These are phyloP conservation scores for Penicillium olsonii DNA, from an alignment of 2,329 filamentous ascomycete genomes.

Conservation along the genomic window DNA sequence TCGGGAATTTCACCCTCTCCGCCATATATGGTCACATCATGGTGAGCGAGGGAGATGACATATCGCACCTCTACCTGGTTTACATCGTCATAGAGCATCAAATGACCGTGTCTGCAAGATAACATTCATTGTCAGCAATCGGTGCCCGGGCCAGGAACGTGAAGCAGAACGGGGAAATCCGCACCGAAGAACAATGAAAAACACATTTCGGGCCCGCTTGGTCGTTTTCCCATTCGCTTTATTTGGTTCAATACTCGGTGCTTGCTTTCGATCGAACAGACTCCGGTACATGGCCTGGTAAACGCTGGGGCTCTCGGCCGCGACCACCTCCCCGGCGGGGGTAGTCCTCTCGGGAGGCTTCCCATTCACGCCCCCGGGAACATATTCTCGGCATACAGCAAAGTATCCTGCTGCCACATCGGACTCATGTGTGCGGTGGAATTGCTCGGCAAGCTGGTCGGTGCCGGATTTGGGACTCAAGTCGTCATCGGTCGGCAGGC, in stretches of 20 bases:
- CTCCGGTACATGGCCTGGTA: slow-evolving; percentile 98
- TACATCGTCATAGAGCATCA: slow-evolving; percentile 97
- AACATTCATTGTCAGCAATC: slow-evolving; percentile 17
- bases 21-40: slow-evolving; percentile 77
- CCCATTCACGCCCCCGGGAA: slow-evolving; percentile 86
- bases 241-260: slow-evolving; percentile 55
- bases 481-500: slow-evolving; percentile 65
- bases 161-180: slow-evolving; percentile 23
- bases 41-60: slow-evolving; percentile 88
- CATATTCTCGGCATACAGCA: slow-evolving; percentile 91
- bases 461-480: slow-evolving; percentile 63
- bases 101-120: slow-evolving; percentile 73
- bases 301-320: slow-evolving; percentile 83
- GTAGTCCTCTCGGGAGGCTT: slow-evolving; percentile 87
- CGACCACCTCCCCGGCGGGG: slow-evolving; percentile 75
- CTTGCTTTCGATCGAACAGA: slow-evolving; percentile 80
- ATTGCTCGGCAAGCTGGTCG: slow-evolving; percentile 61
- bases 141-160: neutral
- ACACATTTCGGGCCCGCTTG: slow-evolving; percentile 77
- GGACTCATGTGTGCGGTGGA: slow-evolving; percentile 63
- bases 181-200: slow-evolving; percentile 86
- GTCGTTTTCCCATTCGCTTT: slow-evolving; percentile 52
- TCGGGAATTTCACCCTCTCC: slow-evolving; percentile 79
- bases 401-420: slow-evolving; percentile 91
- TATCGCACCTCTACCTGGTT: slow-evolving; percentile 95